These are phyloP conservation scores for Apiotrichum gracile DNA, from an alignment of 1,284 basidiomycete genomes.

Conservation along the genomic window DNA sequence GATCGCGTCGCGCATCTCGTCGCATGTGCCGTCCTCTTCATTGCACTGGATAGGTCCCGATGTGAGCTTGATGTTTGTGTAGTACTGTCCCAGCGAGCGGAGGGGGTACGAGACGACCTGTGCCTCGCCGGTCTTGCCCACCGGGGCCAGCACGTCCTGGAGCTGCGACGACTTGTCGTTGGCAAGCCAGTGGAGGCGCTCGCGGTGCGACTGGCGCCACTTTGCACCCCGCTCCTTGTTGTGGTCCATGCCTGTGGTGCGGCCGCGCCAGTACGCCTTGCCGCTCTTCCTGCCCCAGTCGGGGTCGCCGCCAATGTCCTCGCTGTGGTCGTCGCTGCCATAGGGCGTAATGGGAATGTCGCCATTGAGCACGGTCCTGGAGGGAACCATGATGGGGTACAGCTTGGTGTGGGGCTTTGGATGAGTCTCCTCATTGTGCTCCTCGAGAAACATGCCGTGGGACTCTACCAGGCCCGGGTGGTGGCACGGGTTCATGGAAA, in stretches of 20 bases:
- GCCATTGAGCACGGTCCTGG: conserved; percentile 42
- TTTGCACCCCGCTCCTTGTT: conserved; percentile 37
- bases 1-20: conserved; percentile 44
- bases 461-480: conserved; percentile 45
- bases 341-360: conserved; percentile 48
- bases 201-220: conserved; percentile 45
- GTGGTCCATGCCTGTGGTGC: conserved; percentile 42
- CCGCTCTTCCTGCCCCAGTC: conserved; percentile 42
- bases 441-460: conserved; percentile 47
- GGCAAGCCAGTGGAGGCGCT: conserved; percentile 44
- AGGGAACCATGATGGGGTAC: conserved; percentile 44
- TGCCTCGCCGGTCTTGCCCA: conserved; percentile 35
- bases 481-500: conserved; percentile 46
- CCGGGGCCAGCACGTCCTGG: conserved; percentile 33
- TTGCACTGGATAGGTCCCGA: conserved; percentile 46
- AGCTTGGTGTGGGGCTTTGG: conserved; percentile 46
- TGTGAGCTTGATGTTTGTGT: conserved; percentile 45
- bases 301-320: conserved; percentile 44
- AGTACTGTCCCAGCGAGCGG: conserved; percentile 37
- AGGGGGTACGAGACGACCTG: conserved; percentile 28
- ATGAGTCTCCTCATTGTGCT: conserved; percentile 34
- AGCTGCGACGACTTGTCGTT: conserved; percentile 29
- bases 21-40: conserved; percentile 44
- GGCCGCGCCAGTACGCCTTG: conserved; percentile 48
- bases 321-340: conserved; percentile 39